Evolutionary conservation across 768 basidiomycete species (phyloP).

Genomic region (Sistotremastrum niveocremeum): DNA sequence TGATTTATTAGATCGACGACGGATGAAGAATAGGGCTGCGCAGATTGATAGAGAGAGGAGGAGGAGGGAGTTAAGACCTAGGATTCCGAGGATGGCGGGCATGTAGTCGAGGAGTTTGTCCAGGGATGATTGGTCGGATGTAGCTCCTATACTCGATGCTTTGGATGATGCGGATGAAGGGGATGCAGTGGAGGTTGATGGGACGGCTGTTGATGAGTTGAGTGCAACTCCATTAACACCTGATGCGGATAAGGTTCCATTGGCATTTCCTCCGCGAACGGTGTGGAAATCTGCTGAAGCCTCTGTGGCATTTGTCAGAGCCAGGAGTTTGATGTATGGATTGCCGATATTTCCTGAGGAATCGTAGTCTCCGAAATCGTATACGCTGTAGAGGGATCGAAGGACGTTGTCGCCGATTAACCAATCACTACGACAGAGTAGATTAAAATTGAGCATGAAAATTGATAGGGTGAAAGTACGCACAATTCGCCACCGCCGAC

Average conservation of each 20-base stretch:
- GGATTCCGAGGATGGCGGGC: conserved; percentile 61
- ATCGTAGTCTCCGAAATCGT: conserved; percentile 75
- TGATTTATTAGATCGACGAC: conserved; percentile 16
- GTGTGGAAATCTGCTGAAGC: conserved; percentile 62
- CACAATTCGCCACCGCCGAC: conserved; percentile 58
- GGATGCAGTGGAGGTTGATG: no score
- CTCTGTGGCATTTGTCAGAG: conserved; percentile 46
- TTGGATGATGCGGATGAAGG: conserved; percentile 22
- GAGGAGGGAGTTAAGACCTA: conserved; percentile 66
- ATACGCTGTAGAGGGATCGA: conserved; percentile 70
- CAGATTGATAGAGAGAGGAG: conserved; percentile 42
- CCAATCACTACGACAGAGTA: conserved; percentile 47
- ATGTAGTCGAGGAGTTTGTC: conserved; percentile 50
- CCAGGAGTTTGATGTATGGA: conserved; percentile 65
- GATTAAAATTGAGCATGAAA: not conserved
- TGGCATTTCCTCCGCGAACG: conserved; percentile 51
- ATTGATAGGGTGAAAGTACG: conserved; percentile 11
- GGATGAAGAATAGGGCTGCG: conserved; percentile 41
- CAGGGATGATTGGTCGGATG: conserved; percentile 35
- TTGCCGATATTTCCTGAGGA: conserved; percentile 49
- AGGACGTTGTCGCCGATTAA: conserved; percentile 73
- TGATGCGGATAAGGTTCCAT: conserved; percentile 52
- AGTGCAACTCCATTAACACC: conserved; percentile 9
- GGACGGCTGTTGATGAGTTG: not conserved
- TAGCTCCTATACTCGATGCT: conserved; percentile 22